These are phyloP conservation scores for Penicillium parvum DNA, from an alignment of 495 filamentous ascomycete genomes.

Conservation along the genomic window DNA sequence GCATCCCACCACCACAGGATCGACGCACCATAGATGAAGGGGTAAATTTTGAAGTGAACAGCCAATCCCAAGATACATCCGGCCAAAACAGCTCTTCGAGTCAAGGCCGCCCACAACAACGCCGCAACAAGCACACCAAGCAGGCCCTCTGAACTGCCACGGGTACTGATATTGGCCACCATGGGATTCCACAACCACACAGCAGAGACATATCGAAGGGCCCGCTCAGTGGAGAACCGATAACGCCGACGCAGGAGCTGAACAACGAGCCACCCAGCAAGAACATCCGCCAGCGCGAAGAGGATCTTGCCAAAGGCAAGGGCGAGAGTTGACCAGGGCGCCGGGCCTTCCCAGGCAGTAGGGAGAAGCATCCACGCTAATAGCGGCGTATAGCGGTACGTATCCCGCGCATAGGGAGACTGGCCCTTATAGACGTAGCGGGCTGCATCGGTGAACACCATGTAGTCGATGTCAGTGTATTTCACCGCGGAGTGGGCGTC, in stretches of 20 bases:
- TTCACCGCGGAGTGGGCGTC: constrained; percentile 86
- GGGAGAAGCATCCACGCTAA: constrained; percentile 86
- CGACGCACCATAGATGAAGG: constrained; percentile 85
- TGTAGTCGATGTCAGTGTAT: constrained; percentile 99
- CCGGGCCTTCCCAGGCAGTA: constrained; percentile 54
- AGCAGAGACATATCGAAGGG: constrained; percentile 64
- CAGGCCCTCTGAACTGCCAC: constrained; percentile 89
- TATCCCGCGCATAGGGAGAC: constrained; percentile 83
- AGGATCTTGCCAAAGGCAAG: constrained; percentile 85
- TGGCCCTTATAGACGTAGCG: constrained; percentile 60
- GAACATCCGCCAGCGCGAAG: constrained; percentile 76
- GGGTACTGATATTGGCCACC: constrained; percentile 92
- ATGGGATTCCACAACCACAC: constrained; percentile 97
- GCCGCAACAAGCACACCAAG: constrained; percentile 77
- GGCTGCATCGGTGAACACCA: constrained; percentile 96
- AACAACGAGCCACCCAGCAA: constrained; percentile 85
- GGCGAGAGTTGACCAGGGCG: constrained; percentile 21
- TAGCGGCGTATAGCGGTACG: constrained; percentile 93
- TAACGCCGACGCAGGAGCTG: constrained; percentile 47
- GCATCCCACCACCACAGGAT: constrained; percentile 85
- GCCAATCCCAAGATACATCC: constrained; percentile 74
- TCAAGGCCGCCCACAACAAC: constrained; percentile 73
- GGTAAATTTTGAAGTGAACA: constrained; percentile 98
- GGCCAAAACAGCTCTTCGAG: constrained; percentile 55
- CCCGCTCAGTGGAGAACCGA: constrained; percentile 46